These are phyloP conservation scores for Pilatotrama ljubarskyi DNA, from an alignment of 768 basidiomycete species.

Conservation along the genomic window DNA sequence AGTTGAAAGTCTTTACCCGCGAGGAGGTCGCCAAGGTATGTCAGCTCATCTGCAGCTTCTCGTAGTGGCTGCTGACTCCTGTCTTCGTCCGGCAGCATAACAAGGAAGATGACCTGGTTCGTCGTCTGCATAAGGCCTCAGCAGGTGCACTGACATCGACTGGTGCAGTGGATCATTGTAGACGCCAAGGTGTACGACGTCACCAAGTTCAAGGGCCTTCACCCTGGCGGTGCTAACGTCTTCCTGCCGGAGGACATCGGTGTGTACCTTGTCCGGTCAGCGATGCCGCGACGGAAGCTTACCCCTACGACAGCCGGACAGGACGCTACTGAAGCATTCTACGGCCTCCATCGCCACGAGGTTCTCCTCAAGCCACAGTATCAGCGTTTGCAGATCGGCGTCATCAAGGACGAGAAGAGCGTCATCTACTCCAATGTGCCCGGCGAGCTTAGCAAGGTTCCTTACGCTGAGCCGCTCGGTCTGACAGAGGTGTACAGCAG, in stretches of 20 bases:
- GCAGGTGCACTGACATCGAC: neutral
- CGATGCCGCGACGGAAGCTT: neutral
- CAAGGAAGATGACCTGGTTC: constrained; percentile 70
- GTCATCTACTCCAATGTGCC: constrained; percentile 47
- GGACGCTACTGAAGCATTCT: constrained; percentile 88
- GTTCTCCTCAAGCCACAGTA: constrained; percentile 78
- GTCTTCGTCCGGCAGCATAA: constrained; percentile 56
- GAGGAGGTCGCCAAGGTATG: constrained; percentile 75
- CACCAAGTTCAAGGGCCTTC: constrained; percentile 74
- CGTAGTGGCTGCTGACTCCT: constrained; percentile 4
- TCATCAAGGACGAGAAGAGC: constrained; percentile 60
- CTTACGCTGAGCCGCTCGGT: constrained; percentile 91
- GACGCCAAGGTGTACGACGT: constrained; percentile 86
- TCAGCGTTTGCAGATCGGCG: constrained; percentile 72
- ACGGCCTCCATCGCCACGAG: constrained; percentile 84
- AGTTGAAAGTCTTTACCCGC: constrained; percentile 51
- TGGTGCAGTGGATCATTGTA: constrained; percentile 72
- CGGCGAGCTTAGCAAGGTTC: constrained; percentile 71
- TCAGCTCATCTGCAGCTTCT: neutral
- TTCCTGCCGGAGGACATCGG: constrained; percentile 79
- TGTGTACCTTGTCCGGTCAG: constrained; percentile 36
- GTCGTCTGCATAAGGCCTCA: constrained; percentile 23
- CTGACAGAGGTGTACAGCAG: constrained; percentile 66
- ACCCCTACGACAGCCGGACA: constrained; percentile 58
- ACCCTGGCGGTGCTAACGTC: constrained; percentile 81